Evolutionary conservation across 2,329 filamentous ascomycete species (phyloP).

Genomic region (Talaromyces sp.): DNA sequence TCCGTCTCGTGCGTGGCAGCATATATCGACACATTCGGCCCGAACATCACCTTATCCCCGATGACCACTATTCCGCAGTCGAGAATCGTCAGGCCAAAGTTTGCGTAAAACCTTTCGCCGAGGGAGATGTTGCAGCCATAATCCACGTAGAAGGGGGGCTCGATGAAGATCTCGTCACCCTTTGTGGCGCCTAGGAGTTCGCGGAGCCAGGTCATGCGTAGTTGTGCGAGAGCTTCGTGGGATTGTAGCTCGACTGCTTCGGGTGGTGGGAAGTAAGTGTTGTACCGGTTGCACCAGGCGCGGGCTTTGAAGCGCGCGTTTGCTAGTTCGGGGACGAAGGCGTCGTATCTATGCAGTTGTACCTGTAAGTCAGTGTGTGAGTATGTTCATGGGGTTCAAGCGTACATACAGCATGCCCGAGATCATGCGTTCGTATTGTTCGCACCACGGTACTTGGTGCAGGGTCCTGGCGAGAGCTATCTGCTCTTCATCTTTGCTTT

Average conservation of each 20-base stretch:
- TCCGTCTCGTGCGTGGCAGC: conserved; percentile 53
- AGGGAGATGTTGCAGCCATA: conserved; percentile 63
- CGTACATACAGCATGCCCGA: conserved; percentile 25
- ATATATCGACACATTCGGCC: conserved; percentile 52
- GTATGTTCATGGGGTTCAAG: background rate
- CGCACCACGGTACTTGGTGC: conserved; percentile 24
- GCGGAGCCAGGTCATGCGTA: conserved; percentile 45
- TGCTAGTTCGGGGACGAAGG: conserved; percentile 49
- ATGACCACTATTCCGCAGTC: conserved; percentile 54
- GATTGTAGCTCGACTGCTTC: conserved; percentile 13
- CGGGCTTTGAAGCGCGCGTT: conserved; percentile 54
- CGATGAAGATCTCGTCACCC: conserved; percentile 51
- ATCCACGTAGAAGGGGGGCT: conserved; percentile 60
- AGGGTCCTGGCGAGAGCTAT: conserved; percentile 17
- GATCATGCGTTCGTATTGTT: conserved; percentile 28
- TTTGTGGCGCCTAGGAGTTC: conserved; percentile 52
- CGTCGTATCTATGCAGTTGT: conserved; percentile 47
- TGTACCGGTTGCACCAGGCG: conserved; percentile 58
- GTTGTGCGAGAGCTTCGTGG: conserved; percentile 42
- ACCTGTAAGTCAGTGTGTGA: background rate
- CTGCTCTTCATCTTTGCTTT: conserved; percentile 15
- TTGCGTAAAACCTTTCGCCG: conserved; percentile 58
- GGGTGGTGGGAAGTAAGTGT: conserved; percentile 50
- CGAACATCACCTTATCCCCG: conserved; percentile 52
- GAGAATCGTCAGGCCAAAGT: conserved; percentile 44